A percentile compares a stretch with the other conserved stretches of the same genome.
Evolutionary conservation across 768 basidiomycete species (phyloP).

Genomic region (Flagelloscypha sp.): DNA sequence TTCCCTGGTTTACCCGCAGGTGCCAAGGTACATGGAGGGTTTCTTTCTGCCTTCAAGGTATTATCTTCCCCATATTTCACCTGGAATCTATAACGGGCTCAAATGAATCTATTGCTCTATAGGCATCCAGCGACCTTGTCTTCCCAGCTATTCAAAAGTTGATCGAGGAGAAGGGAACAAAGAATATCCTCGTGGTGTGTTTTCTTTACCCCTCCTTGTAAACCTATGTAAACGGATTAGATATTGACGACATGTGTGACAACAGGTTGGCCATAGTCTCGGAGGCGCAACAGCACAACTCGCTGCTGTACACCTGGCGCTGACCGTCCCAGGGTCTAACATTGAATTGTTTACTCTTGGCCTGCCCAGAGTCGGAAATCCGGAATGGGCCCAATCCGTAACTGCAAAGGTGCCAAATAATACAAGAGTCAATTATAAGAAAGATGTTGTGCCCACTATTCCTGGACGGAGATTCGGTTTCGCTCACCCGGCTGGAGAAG

Average conservation of each 20-base stretch:
- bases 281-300: conserved; percentile 25
- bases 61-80: conserved; percentile 26
- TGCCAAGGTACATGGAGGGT: conserved; percentile 34
- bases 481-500: neutral
- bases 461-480: neutral
- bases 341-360: too few relatives aligned
- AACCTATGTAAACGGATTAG: conserved; percentile 9
- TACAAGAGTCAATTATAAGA: neutral
- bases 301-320: conserved; percentile 21
- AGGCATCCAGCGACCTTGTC: conserved; percentile 10
- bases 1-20: conserved; percentile 31
- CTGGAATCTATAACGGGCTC: conserved; percentile 20
- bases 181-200: conserved; percentile 34
- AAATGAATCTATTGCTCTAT: conserved; percentile 22
- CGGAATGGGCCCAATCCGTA: too few relatives aligned
- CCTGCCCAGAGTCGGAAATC: conserved; percentile 23
- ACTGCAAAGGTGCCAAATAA: conserved; percentile 1
- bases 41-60: conserved; percentile 29
- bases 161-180: conserved; percentile 28
- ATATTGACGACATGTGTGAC: conserved; percentile 2
- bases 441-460: neutral
- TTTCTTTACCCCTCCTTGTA: conserved; percentile 4
- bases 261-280: conserved; percentile 26
- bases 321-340: conserved; percentile 20
- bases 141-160: conserved; percentile 13